Conservation (phyloP, 2,329 filamentous ascomycete genomes). For the Furcasterigmium sp. region DNA sequence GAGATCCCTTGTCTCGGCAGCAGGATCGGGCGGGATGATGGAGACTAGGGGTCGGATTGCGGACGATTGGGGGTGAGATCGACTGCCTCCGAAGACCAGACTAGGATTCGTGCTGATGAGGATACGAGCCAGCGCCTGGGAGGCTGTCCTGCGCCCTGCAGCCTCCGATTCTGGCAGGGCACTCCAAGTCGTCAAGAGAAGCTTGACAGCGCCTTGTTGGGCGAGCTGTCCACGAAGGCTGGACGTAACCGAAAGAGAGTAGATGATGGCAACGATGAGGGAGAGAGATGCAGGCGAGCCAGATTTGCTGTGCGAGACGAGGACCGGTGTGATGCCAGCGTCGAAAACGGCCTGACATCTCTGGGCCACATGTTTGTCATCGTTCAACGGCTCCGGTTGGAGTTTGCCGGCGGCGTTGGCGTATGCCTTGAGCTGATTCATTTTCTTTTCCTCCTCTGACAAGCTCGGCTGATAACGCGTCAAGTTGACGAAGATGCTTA, state of each 20-base stretch:
- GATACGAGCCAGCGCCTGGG: conserved; percentile 78
- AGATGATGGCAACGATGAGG: conserved; percentile 71
- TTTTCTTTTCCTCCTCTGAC: conserved; percentile 87
- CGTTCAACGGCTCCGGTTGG: conserved; percentile 62
- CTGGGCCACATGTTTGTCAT: conserved; percentile 67
- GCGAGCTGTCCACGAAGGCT: conserved; percentile 73
- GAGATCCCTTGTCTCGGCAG: conserved; percentile 64
- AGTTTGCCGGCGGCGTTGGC: conserved; percentile 74
- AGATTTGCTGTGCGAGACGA: conserved; percentile 71
- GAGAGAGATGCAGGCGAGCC: conserved; percentile 65
- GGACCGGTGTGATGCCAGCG: conserved; percentile 68
- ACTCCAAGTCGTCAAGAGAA: conserved; percentile 68
- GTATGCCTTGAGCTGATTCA: conserved; percentile 89
- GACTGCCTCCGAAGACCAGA: conserved; percentile 75
- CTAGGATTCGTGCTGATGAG: conserved; percentile 81
- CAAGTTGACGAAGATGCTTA: conserved; percentile 82
- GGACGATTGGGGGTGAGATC: conserved; percentile 67
- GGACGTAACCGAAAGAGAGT: conserved; percentile 69
- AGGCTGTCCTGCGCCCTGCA: conserved; percentile 52
- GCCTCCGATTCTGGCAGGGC: conserved; percentile 50
- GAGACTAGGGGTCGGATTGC: conserved; percentile 78
- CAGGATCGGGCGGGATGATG: conserved; percentile 63
- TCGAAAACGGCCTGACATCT: conserved; percentile 78
- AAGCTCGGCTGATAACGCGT: conserved; percentile 73
- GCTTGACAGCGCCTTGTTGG: conserved; percentile 88